Percentiles rank a stretch among this genome's conserved stretches.
Evolutionary conservation across 1,284 basidiomycete genomes (phyloP).

Genomic region (Trametes pubescens): DNA sequence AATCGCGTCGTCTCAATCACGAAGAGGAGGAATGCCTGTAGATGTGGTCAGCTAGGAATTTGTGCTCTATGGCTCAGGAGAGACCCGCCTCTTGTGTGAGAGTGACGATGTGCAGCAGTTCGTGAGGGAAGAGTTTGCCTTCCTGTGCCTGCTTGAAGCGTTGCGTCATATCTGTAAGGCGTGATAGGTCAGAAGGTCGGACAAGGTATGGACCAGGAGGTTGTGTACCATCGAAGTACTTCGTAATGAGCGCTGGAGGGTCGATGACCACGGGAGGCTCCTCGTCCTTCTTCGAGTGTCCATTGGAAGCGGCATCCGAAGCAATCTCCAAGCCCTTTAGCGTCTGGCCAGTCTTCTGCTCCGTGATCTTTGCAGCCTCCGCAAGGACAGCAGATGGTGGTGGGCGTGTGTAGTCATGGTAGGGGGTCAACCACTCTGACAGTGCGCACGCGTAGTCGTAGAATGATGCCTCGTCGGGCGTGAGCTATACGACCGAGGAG

Average conservation of each 20-base stretch:
- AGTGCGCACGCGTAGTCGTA: constrained; percentile 66
- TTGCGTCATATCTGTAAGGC: constrained; percentile 55
- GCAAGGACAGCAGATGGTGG: constrained; percentile 72
- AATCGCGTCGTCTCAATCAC: constrained; percentile 72
- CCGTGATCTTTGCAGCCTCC: constrained; percentile 73
- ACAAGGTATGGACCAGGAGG: not conserved
- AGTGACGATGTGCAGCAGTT: constrained; percentile 72
- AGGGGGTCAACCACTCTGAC: constrained; percentile 77
- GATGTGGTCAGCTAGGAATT: constrained; percentile 8
- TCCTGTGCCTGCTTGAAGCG: constrained; percentile 57
- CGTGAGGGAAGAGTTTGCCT: constrained; percentile 51
- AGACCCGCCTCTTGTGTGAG: constrained; percentile 75
- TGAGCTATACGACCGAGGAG: constrained; percentile 55
- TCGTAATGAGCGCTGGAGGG: constrained; percentile 58
- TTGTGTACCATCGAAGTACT: constrained; percentile 68
- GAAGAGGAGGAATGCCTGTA: constrained; percentile 73
- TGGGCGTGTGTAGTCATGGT: constrained; percentile 75
- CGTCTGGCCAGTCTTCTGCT: constrained; percentile 73
- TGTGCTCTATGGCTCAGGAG: too few species aligned
- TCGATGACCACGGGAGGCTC: constrained; percentile 69
- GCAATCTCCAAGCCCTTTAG: constrained; percentile 67
- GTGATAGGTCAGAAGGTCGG: not conserved
- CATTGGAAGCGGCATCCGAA: constrained; percentile 51
- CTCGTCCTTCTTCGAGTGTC: constrained; percentile 70
- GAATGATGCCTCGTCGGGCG: constrained; percentile 64